A percentile compares a stretch with the other conserved stretches of the same genome.
These are phyloP conservation scores for Talaromyces proteolyticus DNA, from an alignment of 495 filamentous ascomycete species.

Conservation along the genomic window DNA sequence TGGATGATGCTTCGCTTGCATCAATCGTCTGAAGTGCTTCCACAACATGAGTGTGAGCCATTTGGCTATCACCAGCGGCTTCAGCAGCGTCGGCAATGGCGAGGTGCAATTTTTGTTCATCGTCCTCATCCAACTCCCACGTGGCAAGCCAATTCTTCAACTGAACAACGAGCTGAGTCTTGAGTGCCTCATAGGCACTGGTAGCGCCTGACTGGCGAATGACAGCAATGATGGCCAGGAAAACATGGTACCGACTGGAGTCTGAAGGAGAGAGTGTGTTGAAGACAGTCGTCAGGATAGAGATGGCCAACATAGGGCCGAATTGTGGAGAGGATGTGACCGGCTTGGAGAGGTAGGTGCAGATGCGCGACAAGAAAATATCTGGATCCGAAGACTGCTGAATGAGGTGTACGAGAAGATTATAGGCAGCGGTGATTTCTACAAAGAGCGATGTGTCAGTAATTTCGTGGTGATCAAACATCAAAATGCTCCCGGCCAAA, in stretches of 20 bases:
- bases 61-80: constrained; percentile 68
- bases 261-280: constrained; percentile 77
- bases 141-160: constrained; percentile 73
- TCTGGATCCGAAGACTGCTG: constrained; percentile 75
- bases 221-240: constrained; percentile 75
- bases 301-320: constrained; percentile 76
- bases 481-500: no score
- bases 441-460: no score
- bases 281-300: constrained; percentile 90
- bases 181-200: constrained; percentile 72
- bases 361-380: constrained; percentile 80
- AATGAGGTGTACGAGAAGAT: constrained; percentile 89
- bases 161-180: constrained; percentile 65
- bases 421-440: constrained; percentile 93
- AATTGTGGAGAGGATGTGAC: constrained; percentile 79
- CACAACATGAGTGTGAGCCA: constrained; percentile 76
- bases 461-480: no score
- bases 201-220: constrained; percentile 63
- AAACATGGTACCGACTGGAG: constrained; percentile 80
- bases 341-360: constrained; percentile 79
- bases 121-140: constrained; percentile 79
- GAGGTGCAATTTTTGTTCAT: constrained; percentile 74
- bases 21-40: constrained; percentile 80
- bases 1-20: constrained; percentile 57
- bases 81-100: constrained; percentile 71